Base-by-base conservation (phyloP, 2,329 filamentous ascomycete genomes). In the Chaetomiaceae sp. region DNA sequence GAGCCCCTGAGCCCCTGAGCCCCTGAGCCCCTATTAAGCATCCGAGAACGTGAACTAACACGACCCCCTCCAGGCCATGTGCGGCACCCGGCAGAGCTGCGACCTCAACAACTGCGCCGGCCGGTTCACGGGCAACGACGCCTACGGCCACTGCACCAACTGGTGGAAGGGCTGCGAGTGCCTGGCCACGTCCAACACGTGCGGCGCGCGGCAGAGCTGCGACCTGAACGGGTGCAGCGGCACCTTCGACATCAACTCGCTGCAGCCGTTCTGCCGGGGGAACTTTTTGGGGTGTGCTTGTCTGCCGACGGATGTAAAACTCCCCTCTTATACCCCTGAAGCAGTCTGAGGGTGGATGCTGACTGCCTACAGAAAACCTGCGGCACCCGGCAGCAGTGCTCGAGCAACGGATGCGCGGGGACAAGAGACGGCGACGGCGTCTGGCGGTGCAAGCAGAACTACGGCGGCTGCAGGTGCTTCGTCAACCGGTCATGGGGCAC, bases 61-160 rank as follows among this genome's bases (percentile, higher is more conserved):
- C 3, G 8, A 5, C 5, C 9, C 25, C 34, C 11, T 19, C 3
- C 34, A 29, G 31, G 19, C 33, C 19, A 52, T 36, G 23, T 52
- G 49, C 49, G 49, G 49, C 22, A 15, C 27, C n/a, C 39, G 38
- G 9, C 39, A 44, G 25, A 45, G 22, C 49, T 52, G 49, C 40
- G 42, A 52, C 42, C 22, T 39, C 15, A 46, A 46, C 39, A 46
- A 46, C 33, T 52, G 49, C 42, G 40, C 20, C 11, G 49, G 39
- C 33, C 27, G 23, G 19, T 52, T 46, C 49, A 39, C 43, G 15
- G 34, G 22, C 49, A 36, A 33, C n/a, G 25, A 33, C 12, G 17
- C 29, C 31, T 45, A 38, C 23, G 49, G 38, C 5, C 33, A 31
- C n/a, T 52, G 49, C 42, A 31, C 40, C 23, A 46, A 46, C 49